A percentile compares a stretch with the other conserved stretches of the same genome.
phyloP scores from a whole-genome alignment of 352 stramenopile genomes.

The Saprolegnia diclina region DNA sequence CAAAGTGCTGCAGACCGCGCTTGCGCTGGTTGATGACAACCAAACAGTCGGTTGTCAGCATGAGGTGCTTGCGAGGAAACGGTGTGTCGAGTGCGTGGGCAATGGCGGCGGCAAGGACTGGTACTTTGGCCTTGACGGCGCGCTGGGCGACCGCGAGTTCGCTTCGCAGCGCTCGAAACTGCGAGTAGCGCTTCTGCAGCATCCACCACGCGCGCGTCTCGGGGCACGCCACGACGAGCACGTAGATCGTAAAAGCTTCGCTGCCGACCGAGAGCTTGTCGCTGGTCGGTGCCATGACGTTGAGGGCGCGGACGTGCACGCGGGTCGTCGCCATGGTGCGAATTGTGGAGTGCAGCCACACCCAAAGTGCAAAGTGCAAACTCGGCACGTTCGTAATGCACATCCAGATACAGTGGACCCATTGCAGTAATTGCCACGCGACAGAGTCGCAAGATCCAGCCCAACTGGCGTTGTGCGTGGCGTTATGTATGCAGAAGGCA shows the following conservation, averaged over 20 bases:
- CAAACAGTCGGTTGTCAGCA: constrained; percentile 37
- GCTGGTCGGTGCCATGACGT: neutral
- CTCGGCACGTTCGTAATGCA: no score
- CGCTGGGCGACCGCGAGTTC: constrained; percentile 31
- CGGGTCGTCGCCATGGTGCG: neutral
- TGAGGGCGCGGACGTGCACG: neutral
- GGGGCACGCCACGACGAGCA: constrained; percentile 66
- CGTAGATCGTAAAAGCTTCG: constrained; percentile 70
- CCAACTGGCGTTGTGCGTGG: no score
- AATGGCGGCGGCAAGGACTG: constrained; percentile 26
- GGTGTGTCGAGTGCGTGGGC: constrained; percentile 35
- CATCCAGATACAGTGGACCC: no score
- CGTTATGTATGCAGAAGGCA: no score
- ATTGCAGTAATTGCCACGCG: no score
- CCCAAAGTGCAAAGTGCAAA: no score
- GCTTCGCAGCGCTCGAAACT: constrained; percentile 55
- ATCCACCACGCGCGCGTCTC: constrained; percentile 34
- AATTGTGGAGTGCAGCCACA: no score
- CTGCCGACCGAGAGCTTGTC: constrained; percentile 27
- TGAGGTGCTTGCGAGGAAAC: constrained; percentile 30
- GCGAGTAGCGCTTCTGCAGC: constrained; percentile 56
- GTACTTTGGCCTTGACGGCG: neutral
- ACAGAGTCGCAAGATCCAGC: no score
- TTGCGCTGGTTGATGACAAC: constrained; percentile 60
- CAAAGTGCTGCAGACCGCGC: constrained; percentile 63